These are phyloP conservation scores for Thelonectria rubi DNA, from an alignment of 2,329 filamentous ascomycete species.

Conservation along the genomic window DNA sequence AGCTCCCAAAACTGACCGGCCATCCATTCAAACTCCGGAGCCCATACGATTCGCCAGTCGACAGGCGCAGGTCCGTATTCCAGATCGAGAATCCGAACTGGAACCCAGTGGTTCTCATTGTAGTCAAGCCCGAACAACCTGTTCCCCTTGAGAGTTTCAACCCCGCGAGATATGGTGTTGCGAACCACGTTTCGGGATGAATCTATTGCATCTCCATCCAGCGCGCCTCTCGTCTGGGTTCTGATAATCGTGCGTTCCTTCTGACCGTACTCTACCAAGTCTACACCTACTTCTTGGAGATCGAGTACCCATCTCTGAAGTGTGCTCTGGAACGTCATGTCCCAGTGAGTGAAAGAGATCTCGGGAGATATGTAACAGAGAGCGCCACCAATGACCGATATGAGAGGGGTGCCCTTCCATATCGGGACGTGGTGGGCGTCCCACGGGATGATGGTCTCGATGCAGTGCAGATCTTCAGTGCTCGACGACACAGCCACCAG, in stretches of 20 bases:
- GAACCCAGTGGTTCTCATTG: slow-evolving; percentile 33
- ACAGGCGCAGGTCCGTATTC: slow-evolving; percentile 12
- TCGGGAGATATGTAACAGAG: slow-evolving; percentile 38
- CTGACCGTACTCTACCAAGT: slow-evolving; percentile 39
- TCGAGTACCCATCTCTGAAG: slow-evolving; percentile 32
- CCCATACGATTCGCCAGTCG: slow-evolving; percentile 42
- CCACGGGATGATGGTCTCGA: slow-evolving; percentile 36
- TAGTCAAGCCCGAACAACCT: not conserved
- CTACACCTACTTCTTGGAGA: slow-evolving; percentile 26
- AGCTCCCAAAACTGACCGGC: slow-evolving; percentile 41
- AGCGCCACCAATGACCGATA: slow-evolving; percentile 39
- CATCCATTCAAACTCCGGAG: slow-evolving; percentile 39
- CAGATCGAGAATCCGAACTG: slow-evolving; percentile 35
- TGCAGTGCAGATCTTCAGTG: slow-evolving; percentile 15
- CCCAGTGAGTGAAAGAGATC: slow-evolving; percentile 28
- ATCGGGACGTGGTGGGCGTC: slow-evolving; percentile 32
- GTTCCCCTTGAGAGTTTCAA: not conserved
- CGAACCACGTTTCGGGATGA: slow-evolving; percentile 17
- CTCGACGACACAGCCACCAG: slow-evolving; percentile 6
- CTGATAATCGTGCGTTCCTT: slow-evolving; percentile 18
- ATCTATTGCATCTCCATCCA: slow-evolving; percentile 33
- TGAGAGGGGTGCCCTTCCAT: slow-evolving; percentile 38
- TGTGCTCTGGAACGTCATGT: slow-evolving; percentile 24
- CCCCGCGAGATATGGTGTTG: not conserved
- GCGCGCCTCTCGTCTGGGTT: slow-evolving; percentile 11